A percentile compares a stretch with the other conserved stretches of the same genome.
phyloP scores from a whole-genome alignment of 106 monocot species.

The Dactylorhiza incarnata region DNA sequence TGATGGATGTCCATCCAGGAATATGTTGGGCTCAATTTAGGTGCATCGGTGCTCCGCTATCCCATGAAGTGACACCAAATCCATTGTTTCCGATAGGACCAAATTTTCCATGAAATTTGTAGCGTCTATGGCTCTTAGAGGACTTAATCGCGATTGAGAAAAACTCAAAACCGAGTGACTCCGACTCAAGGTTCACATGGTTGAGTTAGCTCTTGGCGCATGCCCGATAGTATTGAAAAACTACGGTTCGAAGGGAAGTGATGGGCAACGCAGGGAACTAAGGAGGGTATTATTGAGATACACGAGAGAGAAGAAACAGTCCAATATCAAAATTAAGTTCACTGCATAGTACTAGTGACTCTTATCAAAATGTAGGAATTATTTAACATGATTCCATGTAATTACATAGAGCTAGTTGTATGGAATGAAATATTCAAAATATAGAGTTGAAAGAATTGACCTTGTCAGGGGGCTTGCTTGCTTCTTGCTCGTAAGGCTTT shows the following conservation, averaged over 20 bases:
- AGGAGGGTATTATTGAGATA: background rate
- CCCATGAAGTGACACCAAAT: background rate
- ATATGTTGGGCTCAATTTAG: too few relatives aligned
- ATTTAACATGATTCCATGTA: too few relatives aligned
- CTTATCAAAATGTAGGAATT: background rate
- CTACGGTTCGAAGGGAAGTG: background rate
- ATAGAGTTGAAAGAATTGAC: slow-evolving; percentile 5
- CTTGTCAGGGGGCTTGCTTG: slow-evolving; percentile 40
- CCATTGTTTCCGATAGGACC: background rate
- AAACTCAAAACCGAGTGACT: background rate
- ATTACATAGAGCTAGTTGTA: background rate
- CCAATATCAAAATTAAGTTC: background rate
- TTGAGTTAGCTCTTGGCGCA: background rate
- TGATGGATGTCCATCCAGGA: background rate
- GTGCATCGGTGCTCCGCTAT: background rate
- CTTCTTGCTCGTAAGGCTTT: slow-evolving; percentile 34
- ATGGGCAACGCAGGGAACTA: background rate
- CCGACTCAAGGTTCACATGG: background rate
- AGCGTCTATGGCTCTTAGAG: background rate
- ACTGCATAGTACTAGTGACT: background rate
- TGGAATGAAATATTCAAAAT: background rate
- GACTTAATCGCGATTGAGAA: background rate
- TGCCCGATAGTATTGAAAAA: background rate
- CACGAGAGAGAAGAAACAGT: background rate
- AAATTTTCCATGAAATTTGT: background rate